These are phyloP conservation scores for Nepenthes mirabilis DNA, from an alignment of 148 eudicot genomes.

Conservation along the genomic window DNA sequence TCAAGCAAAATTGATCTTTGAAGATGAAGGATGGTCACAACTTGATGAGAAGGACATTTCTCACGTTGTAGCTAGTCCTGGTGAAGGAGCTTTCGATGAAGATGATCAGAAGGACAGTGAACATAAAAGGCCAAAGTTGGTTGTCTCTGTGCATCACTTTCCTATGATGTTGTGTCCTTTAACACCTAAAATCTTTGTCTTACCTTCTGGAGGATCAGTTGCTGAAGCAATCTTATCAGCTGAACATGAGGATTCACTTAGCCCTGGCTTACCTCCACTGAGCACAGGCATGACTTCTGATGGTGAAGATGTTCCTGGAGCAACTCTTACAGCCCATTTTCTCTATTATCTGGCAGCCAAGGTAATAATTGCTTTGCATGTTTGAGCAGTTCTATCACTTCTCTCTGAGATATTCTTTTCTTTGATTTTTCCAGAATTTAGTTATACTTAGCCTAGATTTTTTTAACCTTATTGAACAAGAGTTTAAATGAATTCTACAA, in stretches of 20 bases:
- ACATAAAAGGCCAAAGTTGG: slow-evolving; percentile 26
- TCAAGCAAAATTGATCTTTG: slow-evolving; percentile 21
- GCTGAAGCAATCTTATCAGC: slow-evolving; percentile 70
- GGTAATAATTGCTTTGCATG: slow-evolving; percentile 24
- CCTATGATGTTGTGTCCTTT: slow-evolving; percentile 85
- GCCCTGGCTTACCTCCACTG: slow-evolving; percentile 86
- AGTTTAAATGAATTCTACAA: too few relatives aligned
- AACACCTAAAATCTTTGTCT: slow-evolving; percentile 75
- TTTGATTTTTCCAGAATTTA: not conserved
- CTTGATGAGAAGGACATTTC: slow-evolving; percentile 43
- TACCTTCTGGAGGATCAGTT: slow-evolving; percentile 93
- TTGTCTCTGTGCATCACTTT: slow-evolving; percentile 73
- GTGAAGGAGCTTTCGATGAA: slow-evolving; percentile 20
- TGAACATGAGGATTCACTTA: slow-evolving; percentile 60
- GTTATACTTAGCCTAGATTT: too few relatives aligned
- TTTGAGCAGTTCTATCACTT: not conserved
- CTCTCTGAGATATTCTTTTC: not conserved
- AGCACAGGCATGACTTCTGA: slow-evolving; percentile 57
- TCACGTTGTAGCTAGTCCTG: slow-evolving; percentile 22
- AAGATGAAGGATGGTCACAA: slow-evolving; percentile 64
- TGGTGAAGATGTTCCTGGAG: slow-evolving; percentile 81
- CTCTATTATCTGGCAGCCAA: slow-evolving; percentile 78
- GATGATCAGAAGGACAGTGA: slow-evolving; percentile 21
- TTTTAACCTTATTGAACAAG: too few relatives aligned
- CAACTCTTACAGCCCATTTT: slow-evolving; percentile 80